A percentile compares a stretch with the other conserved stretches of the same genome.
Conservation (phyloP, 192 early-diverging fungal genomes). For the Coemansia aciculifera region DNA sequence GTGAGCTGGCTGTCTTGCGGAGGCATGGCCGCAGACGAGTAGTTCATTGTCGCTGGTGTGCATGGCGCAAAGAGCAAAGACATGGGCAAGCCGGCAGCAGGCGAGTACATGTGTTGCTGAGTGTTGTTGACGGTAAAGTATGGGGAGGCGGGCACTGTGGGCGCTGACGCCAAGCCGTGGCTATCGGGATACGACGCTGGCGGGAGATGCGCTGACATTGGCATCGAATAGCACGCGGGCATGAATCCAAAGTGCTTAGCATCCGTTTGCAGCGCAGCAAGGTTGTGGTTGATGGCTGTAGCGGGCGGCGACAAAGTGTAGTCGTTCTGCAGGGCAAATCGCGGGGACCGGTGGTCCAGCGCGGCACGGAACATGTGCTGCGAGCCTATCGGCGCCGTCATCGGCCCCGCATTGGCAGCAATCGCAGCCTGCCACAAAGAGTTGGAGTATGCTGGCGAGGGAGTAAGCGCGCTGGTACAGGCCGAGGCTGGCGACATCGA, state of each 20-base stretch:
- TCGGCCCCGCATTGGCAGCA: slow-evolving; percentile 4
- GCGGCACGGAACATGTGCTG: not conserved
- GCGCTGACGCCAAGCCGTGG: slow-evolving; percentile 6
- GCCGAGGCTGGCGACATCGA: not conserved
- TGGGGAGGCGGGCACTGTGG: slow-evolving; percentile 1
- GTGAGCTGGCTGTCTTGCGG: not conserved
- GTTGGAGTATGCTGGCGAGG: slow-evolving; percentile 7
- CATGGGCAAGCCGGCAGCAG: slow-evolving; percentile 13
- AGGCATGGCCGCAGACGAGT: slow-evolving; percentile 1
- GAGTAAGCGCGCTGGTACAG: not conserved
- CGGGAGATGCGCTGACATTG: slow-evolving; percentile 8
- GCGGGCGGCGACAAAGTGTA: not conserved
- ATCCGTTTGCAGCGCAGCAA: slow-evolving; percentile 5
- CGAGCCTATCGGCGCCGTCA: slow-evolving; percentile 20
- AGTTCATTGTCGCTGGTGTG: slow-evolving; percentile 17
- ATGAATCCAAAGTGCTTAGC: slow-evolving; percentile 9
- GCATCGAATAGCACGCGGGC: not conserved
- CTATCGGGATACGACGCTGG: slow-evolving; percentile 1
- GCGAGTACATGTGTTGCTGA: slow-evolving; percentile 2
- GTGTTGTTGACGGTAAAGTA: not conserved
- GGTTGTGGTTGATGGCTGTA: not conserved
- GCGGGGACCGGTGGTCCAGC: slow-evolving; percentile 6
- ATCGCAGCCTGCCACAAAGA: slow-evolving; percentile 5
- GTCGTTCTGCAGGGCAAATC: slow-evolving; percentile 4
- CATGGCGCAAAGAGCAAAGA: slow-evolving; percentile 44